Evolutionary conservation across 805 yeast species (phyloP), one percentile per base, ranked within the genome.

Genomic region (Helenozyma rhizophorensis): DNA sequence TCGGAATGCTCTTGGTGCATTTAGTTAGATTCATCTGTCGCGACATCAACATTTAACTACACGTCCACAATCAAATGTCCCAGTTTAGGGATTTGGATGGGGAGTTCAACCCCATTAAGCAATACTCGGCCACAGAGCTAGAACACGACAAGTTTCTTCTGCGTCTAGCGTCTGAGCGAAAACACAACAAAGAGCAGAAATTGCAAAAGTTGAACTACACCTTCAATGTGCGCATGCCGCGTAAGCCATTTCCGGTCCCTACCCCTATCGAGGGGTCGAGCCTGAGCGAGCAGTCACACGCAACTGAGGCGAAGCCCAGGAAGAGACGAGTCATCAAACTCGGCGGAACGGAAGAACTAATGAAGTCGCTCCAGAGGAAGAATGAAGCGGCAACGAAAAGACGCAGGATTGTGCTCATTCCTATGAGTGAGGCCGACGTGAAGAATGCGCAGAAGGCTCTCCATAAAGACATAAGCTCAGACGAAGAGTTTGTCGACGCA

Each of bases 41-140:
- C n/a, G n/a, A n/a, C n/a, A n/a, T n/a, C n/a, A n/a, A n/a, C n/a
- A n/a, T n/a, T n/a, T n/a, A n/a, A n/a, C n/a, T n/a, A n/a, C n/a
- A n/a, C n/a, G n/a, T n/a, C n/a, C n/a, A n/a, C n/a, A n/a, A n/a
- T n/a, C n/a, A 17, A 25, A 42, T 42, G 46, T 36, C 46, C 9
- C 25, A 25, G 25, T 41, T 30, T 32, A 23, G 46, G 13, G 65
- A 57, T 27, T 56, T 59, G 25, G 55, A 48, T 8, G 54, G 53
- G 4, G 66, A 61, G 36, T 62, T 62, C 30, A 39, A 29, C 12
- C 49, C 62, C 7, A 42, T 61, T n/a, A 56, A 48, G 32, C 33
- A 38, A 16, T 36, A 56, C 27, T 37, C 56, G 12, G 30, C 27
- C 9, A 44, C 48, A 6, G 57, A 53, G 25, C 29, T 46, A 9